Conservation (phyloP, 371 early-diverging fungal species). For the Mortierella sp. region DNA sequence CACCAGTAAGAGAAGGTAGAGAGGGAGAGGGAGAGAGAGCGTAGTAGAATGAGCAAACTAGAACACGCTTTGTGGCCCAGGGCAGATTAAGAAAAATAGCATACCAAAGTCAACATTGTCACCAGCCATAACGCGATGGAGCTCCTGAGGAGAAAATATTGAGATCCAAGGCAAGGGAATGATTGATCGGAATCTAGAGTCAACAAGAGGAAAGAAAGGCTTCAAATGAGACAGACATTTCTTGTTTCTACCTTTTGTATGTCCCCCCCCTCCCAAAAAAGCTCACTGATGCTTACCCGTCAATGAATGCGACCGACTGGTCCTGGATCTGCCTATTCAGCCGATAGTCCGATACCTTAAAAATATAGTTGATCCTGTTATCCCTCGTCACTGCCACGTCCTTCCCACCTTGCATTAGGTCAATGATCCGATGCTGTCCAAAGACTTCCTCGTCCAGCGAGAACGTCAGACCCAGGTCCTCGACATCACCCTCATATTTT, state of each 20-base stretch:
- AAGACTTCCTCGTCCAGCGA: constrained; percentile 69
- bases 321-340: constrained; percentile 79
- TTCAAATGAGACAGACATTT: no score
- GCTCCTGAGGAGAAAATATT: constrained; percentile 81
- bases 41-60: constrained; percentile 43
- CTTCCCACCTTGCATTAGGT: constrained; percentile 69
- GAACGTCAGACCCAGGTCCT: constrained; percentile 75
- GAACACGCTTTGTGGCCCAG: not conserved
- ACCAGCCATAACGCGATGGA: constrained; percentile 88
- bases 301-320: constrained; percentile 83
- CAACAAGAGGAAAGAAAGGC: not conserved
- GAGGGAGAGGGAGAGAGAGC: no score
- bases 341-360: constrained; percentile 82
- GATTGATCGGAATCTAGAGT: constrained; percentile 62
- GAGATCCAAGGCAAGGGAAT: constrained; percentile 74
- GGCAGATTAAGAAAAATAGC: not conserved
- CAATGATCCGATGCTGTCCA: constrained; percentile 59
- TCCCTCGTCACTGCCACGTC: constrained; percentile 77
- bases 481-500: constrained; percentile 76
- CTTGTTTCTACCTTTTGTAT: not conserved
- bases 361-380: constrained; percentile 84
- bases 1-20: constrained; percentile 39
- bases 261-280: constrained; percentile 2
- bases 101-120: constrained; percentile 74
- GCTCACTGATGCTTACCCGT: constrained; percentile 66